Conservation (phyloP, 768 basidiomycete species). For the Baorangia bicolor region DNA sequence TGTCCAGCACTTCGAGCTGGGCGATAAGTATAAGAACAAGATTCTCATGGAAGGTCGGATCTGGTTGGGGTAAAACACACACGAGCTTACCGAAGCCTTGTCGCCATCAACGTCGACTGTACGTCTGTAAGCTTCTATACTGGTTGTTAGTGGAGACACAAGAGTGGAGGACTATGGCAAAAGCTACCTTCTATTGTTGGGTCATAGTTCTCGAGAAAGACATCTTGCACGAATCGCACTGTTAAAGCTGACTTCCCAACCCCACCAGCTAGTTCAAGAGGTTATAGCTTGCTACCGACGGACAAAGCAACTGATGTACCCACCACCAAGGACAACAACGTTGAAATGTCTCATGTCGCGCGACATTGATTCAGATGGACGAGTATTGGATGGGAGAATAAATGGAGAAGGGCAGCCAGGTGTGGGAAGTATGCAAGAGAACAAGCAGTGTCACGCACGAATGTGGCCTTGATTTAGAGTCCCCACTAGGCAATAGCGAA, state of each 20-base stretch:
- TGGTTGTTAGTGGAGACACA: slow-evolving; percentile 7
- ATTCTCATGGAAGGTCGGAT: slow-evolving; percentile 5
- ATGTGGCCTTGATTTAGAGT: slow-evolving; percentile 2
- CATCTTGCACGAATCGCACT: slow-evolving; percentile 71
- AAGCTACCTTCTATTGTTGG: slow-evolving; percentile 78
- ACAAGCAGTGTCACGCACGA: slow-evolving; percentile 16
- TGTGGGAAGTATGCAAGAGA: slow-evolving; percentile 23
- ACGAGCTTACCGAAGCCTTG: slow-evolving; percentile 49
- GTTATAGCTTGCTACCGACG: background rate
- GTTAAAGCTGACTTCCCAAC: slow-evolving; percentile 88
- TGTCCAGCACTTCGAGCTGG: slow-evolving; percentile 80
- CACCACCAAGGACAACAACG: slow-evolving; percentile 80
- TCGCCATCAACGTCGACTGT: slow-evolving; percentile 66
- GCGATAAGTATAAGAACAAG: slow-evolving; percentile 10
- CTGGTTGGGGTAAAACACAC: slow-evolving; percentile 18
- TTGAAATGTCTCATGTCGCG: slow-evolving; percentile 66
- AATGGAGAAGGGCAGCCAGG: background rate
- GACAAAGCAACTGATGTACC: slow-evolving; percentile 20
- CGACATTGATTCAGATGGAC: slow-evolving; percentile 1
- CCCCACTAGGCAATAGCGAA: background rate
- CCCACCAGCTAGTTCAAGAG: slow-evolving; percentile 61
- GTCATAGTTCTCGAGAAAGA: slow-evolving; percentile 76
- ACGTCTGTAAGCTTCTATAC: slow-evolving; percentile 68
- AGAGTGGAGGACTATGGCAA: background rate
- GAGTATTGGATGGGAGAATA: slow-evolving; percentile 11